These are phyloP conservation scores for Agrostemma githago DNA, from an alignment of 148 eudicot species.

Conservation along the genomic window DNA sequence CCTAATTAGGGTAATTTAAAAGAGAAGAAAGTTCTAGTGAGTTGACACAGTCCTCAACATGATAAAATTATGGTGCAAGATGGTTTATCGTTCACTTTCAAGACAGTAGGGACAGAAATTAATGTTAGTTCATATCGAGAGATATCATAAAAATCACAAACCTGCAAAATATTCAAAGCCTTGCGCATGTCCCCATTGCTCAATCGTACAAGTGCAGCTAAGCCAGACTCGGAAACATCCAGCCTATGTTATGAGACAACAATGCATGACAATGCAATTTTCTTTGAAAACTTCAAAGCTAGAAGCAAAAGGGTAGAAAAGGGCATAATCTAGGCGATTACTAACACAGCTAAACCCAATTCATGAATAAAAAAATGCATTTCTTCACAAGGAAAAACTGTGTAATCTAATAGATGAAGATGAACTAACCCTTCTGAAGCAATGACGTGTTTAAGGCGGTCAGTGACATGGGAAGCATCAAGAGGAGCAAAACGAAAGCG, in stretches of 20 bases:
- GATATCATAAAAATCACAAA: constrained; percentile 21
- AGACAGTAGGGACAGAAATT: background rate
- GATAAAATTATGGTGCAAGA: background rate
- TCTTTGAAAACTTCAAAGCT: background rate
- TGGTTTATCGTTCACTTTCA: background rate
- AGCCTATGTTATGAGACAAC: constrained; percentile 41
- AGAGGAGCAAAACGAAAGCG: constrained; percentile 98
- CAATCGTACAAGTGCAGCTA: constrained; percentile 80
- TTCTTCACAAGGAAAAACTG: too few species aligned
- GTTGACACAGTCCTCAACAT: background rate
- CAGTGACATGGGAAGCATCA: constrained; percentile 68
- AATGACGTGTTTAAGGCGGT: constrained; percentile 82
- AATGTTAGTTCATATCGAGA: background rate
- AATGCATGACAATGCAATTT: background rate
- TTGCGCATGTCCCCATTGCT: constrained; percentile 99
- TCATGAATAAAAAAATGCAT: background rate
- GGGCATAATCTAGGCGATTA: background rate
- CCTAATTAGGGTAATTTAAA: too few species aligned
- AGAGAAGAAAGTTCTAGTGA: too few species aligned
- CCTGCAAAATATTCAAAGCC: constrained; percentile 93
- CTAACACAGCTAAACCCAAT: background rate
- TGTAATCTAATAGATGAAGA: background rate
- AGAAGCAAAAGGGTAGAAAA: constrained; percentile 4
- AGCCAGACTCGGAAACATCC: constrained; percentile 74
- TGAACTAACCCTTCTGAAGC: constrained; percentile 67